These are phyloP conservation scores for slime mould (Dictyostelium discoideum) DNA, from an alignment of 78 protist species.

Conservation along the genomic window DNA sequence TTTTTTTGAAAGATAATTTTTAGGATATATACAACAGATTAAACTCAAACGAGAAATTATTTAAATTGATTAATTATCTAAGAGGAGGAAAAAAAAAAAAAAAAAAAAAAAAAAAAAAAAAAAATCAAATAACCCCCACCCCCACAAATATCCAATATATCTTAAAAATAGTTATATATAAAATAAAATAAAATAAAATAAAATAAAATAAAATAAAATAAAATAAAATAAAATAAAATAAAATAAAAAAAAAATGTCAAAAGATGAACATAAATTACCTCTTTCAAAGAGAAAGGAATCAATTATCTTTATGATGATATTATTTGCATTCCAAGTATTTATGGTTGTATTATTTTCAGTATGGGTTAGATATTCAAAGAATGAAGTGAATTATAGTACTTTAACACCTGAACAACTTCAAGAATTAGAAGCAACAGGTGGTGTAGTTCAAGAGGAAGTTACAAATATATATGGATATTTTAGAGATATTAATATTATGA, in stretches of 20 bases:
- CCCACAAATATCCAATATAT: too few relatives aligned
- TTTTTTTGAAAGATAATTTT: too few relatives aligned
- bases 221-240: neutral
- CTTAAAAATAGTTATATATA: neutral
- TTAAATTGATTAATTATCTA: neutral
- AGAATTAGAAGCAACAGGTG: conserved; percentile 9
- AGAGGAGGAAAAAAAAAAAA: neutral
- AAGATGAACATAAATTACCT: neutral
- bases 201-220: neutral
- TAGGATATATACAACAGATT: neutral
- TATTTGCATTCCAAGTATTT: conserved; percentile 55
- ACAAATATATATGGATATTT: conserved; percentile 69
- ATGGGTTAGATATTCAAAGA: conserved; percentile 45
- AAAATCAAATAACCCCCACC: neutral
- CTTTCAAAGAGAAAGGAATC: conserved; percentile 29
- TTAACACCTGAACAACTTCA: neutral
- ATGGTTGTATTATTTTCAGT: conserved; percentile 51
- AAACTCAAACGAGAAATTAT: neutral
- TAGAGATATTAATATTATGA: conserved; percentile 94
- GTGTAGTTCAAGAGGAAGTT: neutral
- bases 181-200: neutral
- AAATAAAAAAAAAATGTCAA: conserved; percentile 2
- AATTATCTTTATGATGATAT: neutral
- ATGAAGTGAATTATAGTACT: neutral
- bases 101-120: neutral